Percentiles rank a stretch among this genome's conserved stretches.
Evolutionary conservation across 1,139 yeast species (phyloP).

Genomic region (Spencermartinsiella ligniputridi): DNA sequence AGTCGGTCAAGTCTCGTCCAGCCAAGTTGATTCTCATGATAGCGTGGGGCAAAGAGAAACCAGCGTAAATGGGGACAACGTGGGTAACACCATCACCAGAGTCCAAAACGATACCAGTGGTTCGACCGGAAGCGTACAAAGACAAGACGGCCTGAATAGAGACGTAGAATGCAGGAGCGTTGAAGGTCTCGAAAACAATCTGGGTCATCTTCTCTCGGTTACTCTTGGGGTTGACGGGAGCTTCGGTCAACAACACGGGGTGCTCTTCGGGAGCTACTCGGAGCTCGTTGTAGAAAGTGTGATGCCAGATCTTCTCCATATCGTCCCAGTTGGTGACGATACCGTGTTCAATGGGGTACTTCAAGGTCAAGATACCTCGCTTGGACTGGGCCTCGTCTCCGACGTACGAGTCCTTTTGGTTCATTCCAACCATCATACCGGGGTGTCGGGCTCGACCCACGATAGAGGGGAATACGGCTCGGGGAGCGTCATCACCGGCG

Average conservation of each 20-base stretch:
- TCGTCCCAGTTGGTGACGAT: slow-evolving; percentile 99
- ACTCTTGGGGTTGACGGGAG: slow-evolving; percentile 98
- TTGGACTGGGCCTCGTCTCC: slow-evolving; percentile 99
- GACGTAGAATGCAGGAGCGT: slow-evolving; percentile 98
- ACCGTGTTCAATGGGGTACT: slow-evolving; percentile 99
- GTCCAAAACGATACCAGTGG: slow-evolving; percentile 99
- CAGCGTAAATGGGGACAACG: slow-evolving; percentile 99
- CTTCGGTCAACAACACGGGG: slow-evolving; percentile 96
- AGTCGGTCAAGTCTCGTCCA: slow-evolving; percentile 98
- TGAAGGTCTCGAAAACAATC: slow-evolving; percentile 97
- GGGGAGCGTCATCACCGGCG: slow-evolving; percentile 99
- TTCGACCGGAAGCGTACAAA: slow-evolving; percentile 98
- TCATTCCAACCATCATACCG: slow-evolving; percentile 98
- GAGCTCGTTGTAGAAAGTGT: slow-evolving; percentile 94
- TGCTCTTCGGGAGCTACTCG: slow-evolving; percentile 99
- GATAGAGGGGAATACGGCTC: slow-evolving; percentile 99
- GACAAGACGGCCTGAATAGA: slow-evolving; percentile 98
- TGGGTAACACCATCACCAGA: slow-evolving; percentile 99
- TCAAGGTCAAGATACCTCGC: slow-evolving; percentile 98
- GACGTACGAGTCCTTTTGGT: slow-evolving; percentile 98
- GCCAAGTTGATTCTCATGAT: slow-evolving; percentile 98
- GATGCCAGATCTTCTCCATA: slow-evolving; percentile 99
- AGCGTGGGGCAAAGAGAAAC: slow-evolving; percentile 99
- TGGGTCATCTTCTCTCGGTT: slow-evolving; percentile 99
- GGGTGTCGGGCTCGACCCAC: slow-evolving; percentile 99